Conservation (phyloP, 2,329 filamentous ascomycete species). For the Simplicillium aogashimaense region DNA sequence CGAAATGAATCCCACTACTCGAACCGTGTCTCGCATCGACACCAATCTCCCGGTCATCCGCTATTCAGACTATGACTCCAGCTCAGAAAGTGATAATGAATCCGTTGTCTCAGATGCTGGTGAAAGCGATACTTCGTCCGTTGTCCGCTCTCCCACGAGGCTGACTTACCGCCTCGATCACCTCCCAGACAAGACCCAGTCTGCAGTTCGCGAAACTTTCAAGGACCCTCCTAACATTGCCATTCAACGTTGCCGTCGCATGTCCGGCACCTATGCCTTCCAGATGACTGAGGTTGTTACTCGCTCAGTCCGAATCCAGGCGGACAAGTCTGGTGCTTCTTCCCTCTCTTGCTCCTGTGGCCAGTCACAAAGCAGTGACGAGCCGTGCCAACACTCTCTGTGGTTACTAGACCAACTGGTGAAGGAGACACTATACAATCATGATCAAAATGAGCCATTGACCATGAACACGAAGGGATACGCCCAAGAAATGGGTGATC, state of each 20-base stretch:
- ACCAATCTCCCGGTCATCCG: background rate
- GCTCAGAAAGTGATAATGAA: too few species aligned
- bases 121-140: constrained; percentile 12
- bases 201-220: constrained; percentile 33
- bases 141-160: constrained; percentile 26
- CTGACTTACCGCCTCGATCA: constrained; percentile 30
- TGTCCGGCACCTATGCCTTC: constrained; percentile 41
- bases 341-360: constrained; percentile 37
- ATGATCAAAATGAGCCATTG: constrained; percentile 24
- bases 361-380: constrained; percentile 12
- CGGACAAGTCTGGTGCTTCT: constrained; percentile 25
- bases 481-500: constrained; percentile 35
- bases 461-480: constrained; percentile 32
- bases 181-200: constrained; percentile 25
- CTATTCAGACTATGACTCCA: too few species aligned
- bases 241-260: constrained; percentile 37
- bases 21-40: constrained; percentile 5
- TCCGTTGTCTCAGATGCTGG: constrained; percentile 10
- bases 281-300: constrained; percentile 45
- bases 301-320: constrained; percentile 39
- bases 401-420: constrained; percentile 46
- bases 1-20: constrained; percentile 17
- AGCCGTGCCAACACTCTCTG: constrained; percentile 40
- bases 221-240: constrained; percentile 37
- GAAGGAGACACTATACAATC: constrained; percentile 33